Evolutionary conservation across 2,329 filamentous ascomycete species (phyloP), one percentile per base, ranked within the genome.

Genomic region (Mollisiaceae sp.): DNA sequence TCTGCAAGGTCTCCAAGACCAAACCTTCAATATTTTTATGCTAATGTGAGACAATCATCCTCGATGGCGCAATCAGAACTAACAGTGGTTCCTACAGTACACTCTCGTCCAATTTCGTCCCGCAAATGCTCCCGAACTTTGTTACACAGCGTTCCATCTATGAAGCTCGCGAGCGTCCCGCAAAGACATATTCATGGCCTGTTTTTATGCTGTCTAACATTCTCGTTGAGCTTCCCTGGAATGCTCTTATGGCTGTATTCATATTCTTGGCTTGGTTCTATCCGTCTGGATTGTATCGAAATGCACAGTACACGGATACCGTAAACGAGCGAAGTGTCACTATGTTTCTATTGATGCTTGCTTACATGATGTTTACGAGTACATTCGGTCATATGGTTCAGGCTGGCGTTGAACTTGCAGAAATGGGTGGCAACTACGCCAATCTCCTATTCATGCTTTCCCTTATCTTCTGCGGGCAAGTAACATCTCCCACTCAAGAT

Each of bases 251-350:
- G 83, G 86, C 88, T 2, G 83, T 89, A n/a, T 79, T 96, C 70
- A 89, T 93, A 81, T 97, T 83, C 81, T 83, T 92, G 73, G 88
- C 83, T 76, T 94, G 91, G 86, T 97, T 97, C 82, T 97, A 94
- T 76, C 92, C 92, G 0, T 86, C 95, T 60, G 92, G 91, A 1
- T 84, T 94, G 14, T 88, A 92, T 77, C 78, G 80, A 67, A 94
- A 94, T 74, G 91, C 91, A 1, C 79, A 82, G 18, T 81, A 81
- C 0, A 86, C 86, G 2, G 83, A 84, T 67, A 80, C 87, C 68
- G 84, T 89, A 0, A 75, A 83, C 5, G 87, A 92, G 72, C 90
- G 92, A 43, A 91, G 92, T 15, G 90, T 81, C 0, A 85, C 94
- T 24, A 91, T 94, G 85, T 93, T 94, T 81, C 81, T 97, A 32